These are phyloP conservation scores for Lecanosticta acicola DNA, from an alignment of 2,329 filamentous ascomycete species.

Conservation along the genomic window DNA sequence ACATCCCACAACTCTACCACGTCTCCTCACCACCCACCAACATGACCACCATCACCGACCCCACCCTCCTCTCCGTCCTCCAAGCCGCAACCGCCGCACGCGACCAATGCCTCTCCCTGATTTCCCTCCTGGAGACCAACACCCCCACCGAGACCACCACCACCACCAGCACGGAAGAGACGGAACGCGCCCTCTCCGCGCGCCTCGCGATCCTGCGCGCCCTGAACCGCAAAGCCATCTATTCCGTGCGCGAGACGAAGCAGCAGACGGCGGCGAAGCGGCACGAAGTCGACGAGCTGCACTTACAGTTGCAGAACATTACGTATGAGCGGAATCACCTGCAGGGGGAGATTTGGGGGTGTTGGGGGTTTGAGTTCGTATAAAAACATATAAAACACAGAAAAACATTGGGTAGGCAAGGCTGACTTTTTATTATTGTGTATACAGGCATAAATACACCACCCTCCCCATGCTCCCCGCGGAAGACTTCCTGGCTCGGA, in stretches of 20 bases:
- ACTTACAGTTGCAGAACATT: constrained; percentile 89
- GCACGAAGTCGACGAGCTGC: constrained; percentile 84
- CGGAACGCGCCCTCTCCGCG: constrained; percentile 71
- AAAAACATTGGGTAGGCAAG: constrained; percentile 10
- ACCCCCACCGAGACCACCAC: constrained; percentile 39
- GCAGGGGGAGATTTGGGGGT: constrained; percentile 81
- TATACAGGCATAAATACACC: constrained; percentile 87
- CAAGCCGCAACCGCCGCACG: constrained; percentile 68
- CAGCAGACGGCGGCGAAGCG: constrained; percentile 77
- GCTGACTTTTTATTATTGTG: constrained; percentile 34
- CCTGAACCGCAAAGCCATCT: constrained; percentile 73
- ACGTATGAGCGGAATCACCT: constrained; percentile 94
- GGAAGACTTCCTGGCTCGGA: constrained; percentile 71
- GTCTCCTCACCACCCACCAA: constrained; percentile 11
- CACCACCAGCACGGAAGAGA: constrained; percentile 43
- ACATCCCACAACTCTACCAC: not conserved
- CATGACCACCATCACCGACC: constrained; percentile 50
- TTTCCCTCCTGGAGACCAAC: constrained; percentile 49
- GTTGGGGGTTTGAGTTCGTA: constrained; percentile 90
- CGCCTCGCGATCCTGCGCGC: constrained; percentile 75
- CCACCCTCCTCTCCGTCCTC: constrained; percentile 62
- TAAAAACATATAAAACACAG: constrained; percentile 52
- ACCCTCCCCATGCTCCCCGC: constrained; percentile 75
- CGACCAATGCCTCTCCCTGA: constrained; percentile 59
- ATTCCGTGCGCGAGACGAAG: constrained; percentile 80